Base-by-base conservation (phyloP, 192 early-diverging fungal species). In the Cetraspora pellucida region DNA sequence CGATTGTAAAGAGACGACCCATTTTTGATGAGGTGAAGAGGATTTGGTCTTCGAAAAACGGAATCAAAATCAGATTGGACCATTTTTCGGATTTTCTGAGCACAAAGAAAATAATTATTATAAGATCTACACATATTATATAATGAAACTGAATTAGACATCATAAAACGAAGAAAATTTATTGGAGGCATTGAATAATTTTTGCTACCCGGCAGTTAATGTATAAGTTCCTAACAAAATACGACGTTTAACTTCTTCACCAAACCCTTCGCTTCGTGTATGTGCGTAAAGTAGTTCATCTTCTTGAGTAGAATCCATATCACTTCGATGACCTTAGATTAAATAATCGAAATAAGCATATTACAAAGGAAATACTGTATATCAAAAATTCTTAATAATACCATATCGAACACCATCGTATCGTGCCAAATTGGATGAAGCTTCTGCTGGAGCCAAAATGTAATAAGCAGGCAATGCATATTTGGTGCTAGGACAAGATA, bases 401-500 rank as follows among this genome's bases (percentile, higher is more conserved):
- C 96, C 96, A 80, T 93, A 98, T 68, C 94, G 87, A 10, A 95
- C 74, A 8, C 96, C 96, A 79, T 97, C 95, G 73, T 87, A 98
- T 60, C 93, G 85, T 58, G 95, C 90, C 58, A 98, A 79, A 77
- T 98, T 98, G 21, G 94, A 96, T 7, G 90, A 91, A 1, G 96
- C 95, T 81, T 98, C 96, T 7, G 96, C 95, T 27, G 91, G 86
- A 7, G 93, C 95, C 55, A 98, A 78, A 0, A 93, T 91, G 76
- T 97, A 95, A 81, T 98, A 98, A 5, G 93, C 89, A 10, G 94
- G 87, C 25, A 98, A 87, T 5, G 95, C 89, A 58, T 87, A 77
- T 23, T 83, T 79, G 0, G 90, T 94, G 76, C 89, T 85, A 3
- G 92, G 92, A 43, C 96, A 80, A 0, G 91, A 89, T 0, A 97